Base-by-base conservation (phyloP, 2,329 filamentous ascomycete species). In the Cladosporium sp. region DNA sequence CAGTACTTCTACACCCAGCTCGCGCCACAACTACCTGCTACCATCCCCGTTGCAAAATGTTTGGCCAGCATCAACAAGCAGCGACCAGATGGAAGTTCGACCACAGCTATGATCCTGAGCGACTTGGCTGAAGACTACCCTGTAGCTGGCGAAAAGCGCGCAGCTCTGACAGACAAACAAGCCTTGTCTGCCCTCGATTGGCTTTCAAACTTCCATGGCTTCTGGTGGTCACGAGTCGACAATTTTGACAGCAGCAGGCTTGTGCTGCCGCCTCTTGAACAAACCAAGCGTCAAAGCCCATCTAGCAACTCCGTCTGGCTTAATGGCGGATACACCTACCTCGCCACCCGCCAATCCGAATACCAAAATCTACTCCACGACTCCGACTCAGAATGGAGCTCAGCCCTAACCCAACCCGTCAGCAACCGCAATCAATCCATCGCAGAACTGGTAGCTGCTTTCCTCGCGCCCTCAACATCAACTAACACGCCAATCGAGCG, bases 261-360 rank as follows among this genome's bases (percentile, higher is more conserved):
- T 11, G 71, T 87, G 0, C 74, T 82, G 0, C 85, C 88, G 0
- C 88, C 88, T 0, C 77, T 89, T 0, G 78, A 87, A 23, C 87
- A 89, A 68, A 72, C 30, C 28, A 51, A 61, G 30, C 43, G 43
- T 11, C 13, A 16, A n/a, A 21, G 3, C 14, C 1, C 25, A 6
- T 18, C 26, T n/a, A 26, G 1, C 2, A 49, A 32, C 26, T 53
- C 64, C 13, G 56, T 72, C 25, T 90, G 88, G 88, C 75, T 88
- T 7, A 88, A 90, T 51, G 88, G 88, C 1, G 88, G 88, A 0
- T 91, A 91, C 70, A 89, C 88, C 0, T 90, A 90, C 69, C 84
- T 91, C 0, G 85, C 86, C 0, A 91, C 88, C 0, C 82, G 88
- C 5, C 79, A 79, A 8, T 82, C 74, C 21, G 88, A 91, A 72